Percentiles rank a stretch among this genome's conserved stretches.
Conservation (phyloP, 768 basidiomycete genomes). For the Auricularia sp. region DNA sequence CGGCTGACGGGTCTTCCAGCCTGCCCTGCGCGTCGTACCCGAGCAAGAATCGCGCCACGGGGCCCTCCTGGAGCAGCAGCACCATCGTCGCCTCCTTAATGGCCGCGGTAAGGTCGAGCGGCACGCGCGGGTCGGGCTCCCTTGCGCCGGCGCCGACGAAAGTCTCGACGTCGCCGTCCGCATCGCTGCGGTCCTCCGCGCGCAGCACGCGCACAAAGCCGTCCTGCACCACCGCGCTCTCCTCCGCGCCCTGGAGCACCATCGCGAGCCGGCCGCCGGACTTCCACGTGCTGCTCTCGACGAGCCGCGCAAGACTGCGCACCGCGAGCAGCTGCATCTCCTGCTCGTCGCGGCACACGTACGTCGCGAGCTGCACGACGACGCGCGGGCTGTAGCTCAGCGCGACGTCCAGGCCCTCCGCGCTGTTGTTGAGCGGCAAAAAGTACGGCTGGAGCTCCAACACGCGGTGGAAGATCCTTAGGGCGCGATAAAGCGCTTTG, state of each 20-base stretch:
- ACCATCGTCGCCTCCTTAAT: conserved; percentile 72
- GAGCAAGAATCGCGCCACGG: conserved; percentile 78
- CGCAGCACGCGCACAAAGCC: conserved; percentile 65
- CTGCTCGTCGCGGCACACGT: conserved; percentile 58
- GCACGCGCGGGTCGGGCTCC: conserved; percentile 32
- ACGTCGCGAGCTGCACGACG: conserved; percentile 74
- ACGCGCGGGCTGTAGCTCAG: conserved; percentile 58
- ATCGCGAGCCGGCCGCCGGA: conserved; percentile 49
- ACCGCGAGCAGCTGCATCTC: conserved; percentile 68
- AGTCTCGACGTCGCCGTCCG: conserved; percentile 54
- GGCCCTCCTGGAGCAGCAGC: conserved; percentile 74
- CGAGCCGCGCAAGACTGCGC: conserved; percentile 61
- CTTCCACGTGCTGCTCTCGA: conserved; percentile 45
- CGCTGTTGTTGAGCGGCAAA: conserved; percentile 50
- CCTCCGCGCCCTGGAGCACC: conserved; percentile 67
- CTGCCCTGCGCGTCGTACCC: conserved; percentile 59
- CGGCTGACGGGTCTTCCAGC: conserved; percentile 70
- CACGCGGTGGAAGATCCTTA: conserved; percentile 71
- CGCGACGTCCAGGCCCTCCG: conserved; percentile 51
- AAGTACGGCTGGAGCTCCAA: conserved; percentile 84
- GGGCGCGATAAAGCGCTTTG: conserved; percentile 64
- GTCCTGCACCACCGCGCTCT: conserved; percentile 75
- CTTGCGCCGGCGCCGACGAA: conserved; percentile 67
- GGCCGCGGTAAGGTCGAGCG: conserved; percentile 42
- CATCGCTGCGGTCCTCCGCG: conserved; percentile 54